phyloP scores from a whole-genome alignment of 768 basidiomycete genomes.

The Boletus pseudopeckii region DNA sequence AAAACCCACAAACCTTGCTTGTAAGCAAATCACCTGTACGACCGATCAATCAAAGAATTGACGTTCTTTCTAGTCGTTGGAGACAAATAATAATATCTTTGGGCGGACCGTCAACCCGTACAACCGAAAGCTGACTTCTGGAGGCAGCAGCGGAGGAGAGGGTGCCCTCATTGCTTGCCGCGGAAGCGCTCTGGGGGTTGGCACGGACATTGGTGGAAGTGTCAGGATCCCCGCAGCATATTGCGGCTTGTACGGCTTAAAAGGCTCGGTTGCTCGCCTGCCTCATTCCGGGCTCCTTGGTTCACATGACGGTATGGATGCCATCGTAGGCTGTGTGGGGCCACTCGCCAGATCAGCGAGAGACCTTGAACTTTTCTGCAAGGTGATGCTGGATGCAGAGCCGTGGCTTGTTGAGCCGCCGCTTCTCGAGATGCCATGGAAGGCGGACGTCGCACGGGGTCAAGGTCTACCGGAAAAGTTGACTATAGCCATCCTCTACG shows the following conservation, averaged over 20 bases:
- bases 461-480: slow-evolving; percentile 39
- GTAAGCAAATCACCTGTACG: slow-evolving; percentile 30
- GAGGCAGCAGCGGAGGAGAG: slow-evolving; percentile 50
- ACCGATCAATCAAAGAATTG: slow-evolving; percentile 4
- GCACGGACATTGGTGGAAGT: slow-evolving; percentile 51
- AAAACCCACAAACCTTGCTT: slow-evolving; percentile 47
- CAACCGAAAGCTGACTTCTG: slow-evolving; percentile 42
- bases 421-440: slow-evolving; percentile 51
- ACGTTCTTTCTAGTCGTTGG: slow-evolving; percentile 39
- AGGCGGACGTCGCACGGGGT: slow-evolving; percentile 37
- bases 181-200: slow-evolving; percentile 40
- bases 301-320: slow-evolving; percentile 53
- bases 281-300: slow-evolving; percentile 50
- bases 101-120: slow-evolving; percentile 72
- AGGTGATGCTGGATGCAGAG: slow-evolving; percentile 42
- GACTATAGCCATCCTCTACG: slow-evolving; percentile 46
- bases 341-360: slow-evolving; percentile 47
- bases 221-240: slow-evolving; percentile 41
- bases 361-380: slow-evolving; percentile 48
- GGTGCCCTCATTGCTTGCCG: slow-evolving; percentile 42
- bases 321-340: slow-evolving; percentile 47
- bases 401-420: slow-evolving; percentile 47
- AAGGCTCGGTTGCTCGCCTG: slow-evolving; percentile 47
- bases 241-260: slow-evolving; percentile 42
- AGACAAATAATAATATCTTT: slow-evolving; percentile 48